These are phyloP conservation scores for Aspergillus vadensis DNA, from an alignment of 2,329 filamentous ascomycete species.

Conservation along the genomic window DNA sequence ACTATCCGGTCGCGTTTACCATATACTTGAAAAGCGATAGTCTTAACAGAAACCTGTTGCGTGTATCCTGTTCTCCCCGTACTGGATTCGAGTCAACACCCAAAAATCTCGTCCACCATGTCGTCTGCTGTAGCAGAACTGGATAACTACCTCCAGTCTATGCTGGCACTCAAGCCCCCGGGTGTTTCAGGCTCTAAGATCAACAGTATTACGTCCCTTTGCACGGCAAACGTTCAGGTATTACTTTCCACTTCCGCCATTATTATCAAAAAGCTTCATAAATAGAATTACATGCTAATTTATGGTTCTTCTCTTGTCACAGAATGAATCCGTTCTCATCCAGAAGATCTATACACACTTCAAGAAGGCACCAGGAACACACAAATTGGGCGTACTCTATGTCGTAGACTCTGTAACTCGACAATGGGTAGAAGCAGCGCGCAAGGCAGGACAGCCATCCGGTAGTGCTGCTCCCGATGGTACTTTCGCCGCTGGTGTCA, in stretches of 20 bases:
- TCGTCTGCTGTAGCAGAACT: slow-evolving; percentile 86
- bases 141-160: slow-evolving; percentile 85
- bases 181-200: slow-evolving; percentile 95
- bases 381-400: slow-evolving; percentile 99
- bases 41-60: slow-evolving; percentile 14
- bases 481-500: slow-evolving; percentile 90
- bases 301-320: slow-evolving; percentile 30
- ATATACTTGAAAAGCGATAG: slow-evolving; percentile 21
- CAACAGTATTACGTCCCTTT: slow-evolving; percentile 79
- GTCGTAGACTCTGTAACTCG: slow-evolving; percentile 99
- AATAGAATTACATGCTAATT: slow-evolving; percentile 26
- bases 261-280: neutral
- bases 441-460: slow-evolving; percentile 77
- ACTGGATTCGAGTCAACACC: slow-evolving; percentile 15
- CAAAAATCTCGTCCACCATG: slow-evolving; percentile 53
- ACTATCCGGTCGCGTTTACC: slow-evolving; percentile 16
- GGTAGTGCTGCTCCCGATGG: slow-evolving; percentile 82
- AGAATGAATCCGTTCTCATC: slow-evolving; percentile 94
- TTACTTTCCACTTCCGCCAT: slow-evolving; percentile 9
- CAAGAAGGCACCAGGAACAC: slow-evolving; percentile 89
- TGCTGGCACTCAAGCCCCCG: slow-evolving; percentile 87
- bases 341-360: slow-evolving; percentile 97
- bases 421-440: slow-evolving; percentile 97
- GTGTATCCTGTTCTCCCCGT: slow-evolving; percentile 15
- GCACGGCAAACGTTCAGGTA: slow-evolving; percentile 90